A percentile compares a stretch with the other conserved stretches of the same genome.
phyloP scores from a whole-genome alignment of 805 yeast genomes.

The Saccharomycopsis selenospora region DNA sequence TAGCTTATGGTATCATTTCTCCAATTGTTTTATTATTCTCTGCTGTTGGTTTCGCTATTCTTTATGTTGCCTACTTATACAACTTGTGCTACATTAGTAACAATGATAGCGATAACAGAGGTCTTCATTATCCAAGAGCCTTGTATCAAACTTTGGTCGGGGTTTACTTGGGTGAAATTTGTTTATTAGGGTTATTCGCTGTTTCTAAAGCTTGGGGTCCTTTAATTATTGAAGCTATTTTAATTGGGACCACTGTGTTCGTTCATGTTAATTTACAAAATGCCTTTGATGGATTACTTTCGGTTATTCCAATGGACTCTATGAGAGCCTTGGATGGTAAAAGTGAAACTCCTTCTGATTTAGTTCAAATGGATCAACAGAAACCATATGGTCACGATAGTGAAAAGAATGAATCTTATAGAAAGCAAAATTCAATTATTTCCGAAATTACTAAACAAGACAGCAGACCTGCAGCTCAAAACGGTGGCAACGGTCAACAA shows the following conservation, averaged over 20 bases:
- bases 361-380: background rate
- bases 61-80: constrained; percentile 74
- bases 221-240: constrained; percentile 62
- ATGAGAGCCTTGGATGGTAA: constrained; percentile 75
- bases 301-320: constrained; percentile 57
- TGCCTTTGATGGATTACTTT: constrained; percentile 60
- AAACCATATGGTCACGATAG: background rate
- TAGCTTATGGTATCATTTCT: constrained; percentile 66
- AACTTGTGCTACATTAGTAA: constrained; percentile 60
- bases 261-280: constrained; percentile 54
- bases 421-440: background rate
- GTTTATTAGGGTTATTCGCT: constrained; percentile 77
- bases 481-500: too few relatives aligned
- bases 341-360: constrained; percentile 53
- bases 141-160: constrained; percentile 85
- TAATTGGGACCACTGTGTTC: constrained; percentile 58
- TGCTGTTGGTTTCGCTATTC: constrained; percentile 56
- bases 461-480: background rate
- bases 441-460: background rate
- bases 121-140: constrained; percentile 82
- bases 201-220: constrained; percentile 97
- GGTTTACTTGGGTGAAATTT: constrained; percentile 77
- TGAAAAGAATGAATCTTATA: background rate
- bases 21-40: constrained; percentile 79
- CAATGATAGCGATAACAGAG: constrained; percentile 67